A percentile compares a stretch with the other conserved stretches of the same genome.
Conservation (phyloP, 2,329 filamentous ascomycete genomes). For the Lizonia empirigonia region DNA sequence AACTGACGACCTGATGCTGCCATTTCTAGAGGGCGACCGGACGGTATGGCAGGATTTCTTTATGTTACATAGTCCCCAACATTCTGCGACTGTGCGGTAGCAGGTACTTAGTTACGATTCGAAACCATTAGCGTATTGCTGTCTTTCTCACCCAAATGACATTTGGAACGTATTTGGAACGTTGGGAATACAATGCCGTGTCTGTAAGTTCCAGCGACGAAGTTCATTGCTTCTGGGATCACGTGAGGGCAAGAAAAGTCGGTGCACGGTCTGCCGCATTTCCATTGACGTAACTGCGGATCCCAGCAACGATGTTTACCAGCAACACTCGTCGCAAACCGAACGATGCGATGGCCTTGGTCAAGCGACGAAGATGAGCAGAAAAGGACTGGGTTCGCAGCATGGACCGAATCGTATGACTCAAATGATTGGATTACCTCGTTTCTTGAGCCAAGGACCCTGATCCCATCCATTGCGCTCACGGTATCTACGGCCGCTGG, state of each 20-base stretch:
- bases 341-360: conserved; percentile 52
- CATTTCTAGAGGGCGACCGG: not conserved
- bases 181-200: no score
- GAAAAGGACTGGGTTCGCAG: conserved; percentile 46
- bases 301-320: conserved; percentile 18
- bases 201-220: no score
- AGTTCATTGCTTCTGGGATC: not conserved
- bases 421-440: conserved; percentile 58
- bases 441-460: conserved; percentile 60
- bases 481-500: conserved; percentile 61
- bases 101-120: no score
- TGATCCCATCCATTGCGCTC: conserved; percentile 60
- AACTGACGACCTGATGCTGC: not conserved
- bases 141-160: no score
- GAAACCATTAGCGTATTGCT: no score
- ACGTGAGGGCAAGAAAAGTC: conserved; percentile 9
- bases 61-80: no score
- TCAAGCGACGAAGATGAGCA: conserved; percentile 42
- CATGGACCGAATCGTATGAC: conserved; percentile 49
- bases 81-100: no score
- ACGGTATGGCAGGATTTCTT: no score
- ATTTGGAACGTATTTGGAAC: no score
- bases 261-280: not conserved
- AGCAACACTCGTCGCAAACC: conserved; percentile 28
- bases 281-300: conserved; percentile 15